Evolutionary conservation across 1,284 basidiomycete genomes (phyloP).

Genomic region (Trametes versicolor): DNA sequence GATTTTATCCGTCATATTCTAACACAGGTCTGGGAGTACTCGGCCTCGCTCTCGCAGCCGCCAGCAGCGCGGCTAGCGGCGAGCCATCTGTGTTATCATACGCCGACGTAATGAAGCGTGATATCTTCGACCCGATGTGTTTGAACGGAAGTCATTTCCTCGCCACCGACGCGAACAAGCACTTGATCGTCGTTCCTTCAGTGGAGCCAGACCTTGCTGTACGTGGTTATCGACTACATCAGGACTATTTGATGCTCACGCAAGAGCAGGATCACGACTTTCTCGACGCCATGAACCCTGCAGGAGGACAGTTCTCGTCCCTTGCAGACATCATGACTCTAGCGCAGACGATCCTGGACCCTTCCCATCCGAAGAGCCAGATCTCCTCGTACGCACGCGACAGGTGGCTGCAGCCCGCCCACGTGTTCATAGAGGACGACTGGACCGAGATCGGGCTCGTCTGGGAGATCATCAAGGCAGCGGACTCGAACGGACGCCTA

Average conservation of each 20-base stretch:
- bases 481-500: conserved; percentile 47
- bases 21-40: conserved; percentile 56
- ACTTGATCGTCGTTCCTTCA: conserved; percentile 32
- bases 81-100: conserved; percentile 45
- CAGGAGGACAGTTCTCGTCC: conserved; percentile 58
- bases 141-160: conserved; percentile 38
- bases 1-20: conserved; percentile 58
- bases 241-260: conserved; percentile 24
- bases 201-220: conserved; percentile 35
- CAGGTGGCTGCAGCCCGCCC: conserved; percentile 54
- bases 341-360: conserved; percentile 54
- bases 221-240: background rate
- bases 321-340: conserved; percentile 52
- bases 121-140: conserved; percentile 42
- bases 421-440: conserved; percentile 48
- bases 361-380: conserved; percentile 46
- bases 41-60: conserved; percentile 53
- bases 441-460: conserved; percentile 55
- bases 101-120: conserved; percentile 53
- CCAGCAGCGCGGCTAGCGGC: conserved; percentile 44
- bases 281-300: conserved; percentile 49
- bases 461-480: conserved; percentile 57
- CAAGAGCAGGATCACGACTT: conserved; percentile 46
- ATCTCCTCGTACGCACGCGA: conserved; percentile 48
- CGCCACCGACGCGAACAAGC: conserved; percentile 30